phyloP scores from a whole-genome alignment of 164 flowering plant species.

The Houttuynia cordata region DNA sequence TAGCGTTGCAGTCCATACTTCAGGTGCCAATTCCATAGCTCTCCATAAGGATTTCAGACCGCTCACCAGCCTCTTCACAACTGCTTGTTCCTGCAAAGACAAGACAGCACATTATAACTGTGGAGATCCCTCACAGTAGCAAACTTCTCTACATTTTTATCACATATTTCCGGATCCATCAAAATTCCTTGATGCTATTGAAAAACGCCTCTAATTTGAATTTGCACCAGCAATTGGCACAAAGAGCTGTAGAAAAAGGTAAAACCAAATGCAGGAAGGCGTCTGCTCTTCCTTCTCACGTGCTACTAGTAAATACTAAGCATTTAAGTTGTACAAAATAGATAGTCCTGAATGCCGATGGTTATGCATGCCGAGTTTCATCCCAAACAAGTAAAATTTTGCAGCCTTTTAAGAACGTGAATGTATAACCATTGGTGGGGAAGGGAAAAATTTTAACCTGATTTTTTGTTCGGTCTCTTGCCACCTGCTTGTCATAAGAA shows the following conservation, averaged over 20 bases:
- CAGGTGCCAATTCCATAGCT: conserved; percentile 66
- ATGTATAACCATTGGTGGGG: too few relatives aligned
- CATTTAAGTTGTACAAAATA: too few relatives aligned
- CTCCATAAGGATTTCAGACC: conserved; percentile 43
- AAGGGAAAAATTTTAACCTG: conserved; percentile 31
- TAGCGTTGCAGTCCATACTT: conserved; percentile 66
- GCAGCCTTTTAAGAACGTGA: too few relatives aligned
- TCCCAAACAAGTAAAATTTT: too few relatives aligned
- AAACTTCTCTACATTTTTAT: background rate
- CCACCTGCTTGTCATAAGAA: conserved; percentile 18
- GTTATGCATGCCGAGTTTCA: too few relatives aligned
- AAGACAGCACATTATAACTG: background rate
- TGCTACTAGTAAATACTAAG: too few relatives aligned
- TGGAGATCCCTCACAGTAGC: background rate
- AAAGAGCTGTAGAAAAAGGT: too few relatives aligned
- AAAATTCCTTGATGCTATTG: background rate
- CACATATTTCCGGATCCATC: background rate
- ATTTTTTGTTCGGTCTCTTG: conserved; percentile 10
- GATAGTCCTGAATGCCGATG: too few relatives aligned
- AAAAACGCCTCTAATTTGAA: too few relatives aligned
- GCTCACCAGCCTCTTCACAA: conserved; percentile 28
- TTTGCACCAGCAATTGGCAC: too few relatives aligned
- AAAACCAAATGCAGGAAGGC: too few relatives aligned
- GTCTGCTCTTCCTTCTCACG: too few relatives aligned
- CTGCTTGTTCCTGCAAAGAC: conserved; percentile 37